These are phyloP conservation scores for Trichopus zeylanicus DNA, from an alignment of 116 monocot species.

Conservation along the genomic window DNA sequence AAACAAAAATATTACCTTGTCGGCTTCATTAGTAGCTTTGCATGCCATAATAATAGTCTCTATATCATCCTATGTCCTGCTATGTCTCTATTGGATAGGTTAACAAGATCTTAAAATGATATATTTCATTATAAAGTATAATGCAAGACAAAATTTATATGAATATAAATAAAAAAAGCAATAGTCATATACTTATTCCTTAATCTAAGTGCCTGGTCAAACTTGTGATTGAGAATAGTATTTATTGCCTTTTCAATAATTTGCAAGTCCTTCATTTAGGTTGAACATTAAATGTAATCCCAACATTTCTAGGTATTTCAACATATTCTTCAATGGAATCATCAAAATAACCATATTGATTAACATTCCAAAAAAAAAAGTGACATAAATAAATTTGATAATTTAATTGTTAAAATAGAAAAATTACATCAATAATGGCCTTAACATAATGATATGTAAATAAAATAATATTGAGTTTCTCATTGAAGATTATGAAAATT, in stretches of 20 bases:
- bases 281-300: conserved; percentile 91
- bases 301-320: conserved; percentile 91
- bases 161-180: neutral
- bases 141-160: too few relatives aligned
- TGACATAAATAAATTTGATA: conserved; percentile 98
- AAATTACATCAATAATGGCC: neutral
- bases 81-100: conserved; percentile 92
- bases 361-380: conserved; percentile 98
- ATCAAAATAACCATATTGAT: conserved; percentile 89
- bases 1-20: conserved; percentile 48
- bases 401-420: conserved; percentile 62
- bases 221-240: conserved; percentile 85
- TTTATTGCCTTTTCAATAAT: conserved; percentile 90
- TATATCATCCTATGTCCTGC: conserved; percentile 96
- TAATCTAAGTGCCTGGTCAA: conserved; percentile 63
- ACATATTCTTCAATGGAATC: conserved; percentile 77
- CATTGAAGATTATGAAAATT: too few relatives aligned
- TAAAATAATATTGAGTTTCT: too few relatives aligned
- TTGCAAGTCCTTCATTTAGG: conserved; percentile 96
- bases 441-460: too few relatives aligned
- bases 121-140: too few relatives aligned
- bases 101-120: conserved; percentile 70
- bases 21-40: conserved; percentile 87
- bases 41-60: conserved; percentile 91
- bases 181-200: too few relatives aligned